Conservation (phyloP, 192 early-diverging fungal species). For the Coemansia sp. region DNA sequence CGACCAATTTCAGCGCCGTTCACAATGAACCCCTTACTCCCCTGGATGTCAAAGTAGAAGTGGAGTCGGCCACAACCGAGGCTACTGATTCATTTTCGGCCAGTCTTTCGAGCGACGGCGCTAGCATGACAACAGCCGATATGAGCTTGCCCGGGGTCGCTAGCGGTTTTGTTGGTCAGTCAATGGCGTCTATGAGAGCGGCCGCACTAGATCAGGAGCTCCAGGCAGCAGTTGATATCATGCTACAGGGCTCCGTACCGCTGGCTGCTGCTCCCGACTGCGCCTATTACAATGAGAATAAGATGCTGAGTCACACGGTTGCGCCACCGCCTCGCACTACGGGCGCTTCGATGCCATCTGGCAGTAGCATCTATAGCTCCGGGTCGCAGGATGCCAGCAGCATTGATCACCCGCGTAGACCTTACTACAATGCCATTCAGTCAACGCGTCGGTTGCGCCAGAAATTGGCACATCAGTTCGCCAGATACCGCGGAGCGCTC, state of each 20-base stretch:
- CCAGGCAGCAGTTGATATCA: slow-evolving; percentile 37
- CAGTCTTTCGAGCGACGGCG: slow-evolving; percentile 12
- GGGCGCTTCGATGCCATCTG: not conserved
- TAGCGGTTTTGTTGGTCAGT: not conserved
- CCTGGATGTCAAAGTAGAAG: not conserved
- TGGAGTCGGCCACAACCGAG: not conserved
- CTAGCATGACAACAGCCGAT: slow-evolving; percentile 33
- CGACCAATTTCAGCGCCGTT: not conserved
- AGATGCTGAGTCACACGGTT: not conserved
- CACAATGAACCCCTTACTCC: not conserved
- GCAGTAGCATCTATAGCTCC: slow-evolving; percentile 2
- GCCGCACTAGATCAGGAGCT: slow-evolving; percentile 30
- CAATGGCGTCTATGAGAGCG: slow-evolving; percentile 3
- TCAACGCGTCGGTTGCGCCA: slow-evolving; percentile 9
- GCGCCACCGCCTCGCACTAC: not conserved
- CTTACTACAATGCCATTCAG: not conserved
- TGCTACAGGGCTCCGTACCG: slow-evolving; percentile 20
- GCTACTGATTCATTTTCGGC: not conserved
- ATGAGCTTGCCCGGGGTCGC: slow-evolving; percentile 9
- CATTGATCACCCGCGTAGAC: not conserved
- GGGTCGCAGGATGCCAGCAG: not conserved
- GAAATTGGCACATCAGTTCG: slow-evolving; percentile 11
- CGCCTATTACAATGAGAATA: not conserved
- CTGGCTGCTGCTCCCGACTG: not conserved
- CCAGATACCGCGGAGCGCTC: not conserved